Base-by-base conservation (phyloP, 192 early-diverging fungal genomes). In the Rhizoclosmatium sp. region DNA sequence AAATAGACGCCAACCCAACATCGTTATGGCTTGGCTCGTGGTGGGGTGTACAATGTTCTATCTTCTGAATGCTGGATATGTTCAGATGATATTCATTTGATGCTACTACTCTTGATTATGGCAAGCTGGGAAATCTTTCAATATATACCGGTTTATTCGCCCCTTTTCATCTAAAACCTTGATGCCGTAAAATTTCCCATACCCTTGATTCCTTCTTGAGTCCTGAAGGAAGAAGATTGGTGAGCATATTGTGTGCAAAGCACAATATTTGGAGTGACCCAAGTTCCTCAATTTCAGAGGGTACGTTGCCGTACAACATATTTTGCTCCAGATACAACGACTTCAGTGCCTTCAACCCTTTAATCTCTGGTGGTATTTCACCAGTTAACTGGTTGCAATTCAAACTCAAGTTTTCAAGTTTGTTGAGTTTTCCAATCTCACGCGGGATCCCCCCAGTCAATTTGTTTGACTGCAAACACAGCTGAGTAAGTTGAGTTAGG, bases 41-140 rank as follows among this genome's bases (percentile, higher is more conserved):
- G 48, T 69, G n/a, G 78, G 71, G 10, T 48, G 74, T 7, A 42
- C 59, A 3, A 40, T 83, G 10, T 83, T 80, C 68, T 80, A 80
- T 60, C 14, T 83, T 10, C 77, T 83, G 31, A 49, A 80, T 31
- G 71, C 67, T 12, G 82, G 82, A 40, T 62, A 80, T 42, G 56
- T 83, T 48, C 78, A 83, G 23, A 65, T 83, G 74, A 83, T 83
- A 47, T 83, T 72, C 54, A 41, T 83, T 74, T 68, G 23, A 46
- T 19, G 23, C 9, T 40, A 31, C 31, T 31, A 31, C 31, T 31
- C 31, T 31, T 31, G 31, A 31, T 31, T 31, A 31, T 31, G 31
- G 31, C 31, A 31, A 31, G 31, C 31, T 31, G 31, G 31, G 31
- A 31, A 31, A 31, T 31, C 31, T 31, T 31, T 31, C 31, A 31